Conservation (phyloP, 805 yeast genomes). For the Zygosaccharomyces gambellarensis region DNA sequence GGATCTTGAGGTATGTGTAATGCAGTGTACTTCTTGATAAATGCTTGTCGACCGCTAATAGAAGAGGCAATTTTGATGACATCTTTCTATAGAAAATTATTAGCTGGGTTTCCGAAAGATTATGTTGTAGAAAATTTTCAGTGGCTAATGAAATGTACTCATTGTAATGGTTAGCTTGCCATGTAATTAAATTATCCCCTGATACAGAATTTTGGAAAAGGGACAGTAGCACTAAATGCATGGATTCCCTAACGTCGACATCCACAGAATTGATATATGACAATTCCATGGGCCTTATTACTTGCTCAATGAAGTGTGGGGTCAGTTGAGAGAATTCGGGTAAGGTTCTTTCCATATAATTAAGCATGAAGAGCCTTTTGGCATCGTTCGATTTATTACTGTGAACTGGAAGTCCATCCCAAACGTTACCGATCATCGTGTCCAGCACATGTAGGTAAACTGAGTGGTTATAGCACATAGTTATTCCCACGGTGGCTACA, state of each 20-base stretch:
- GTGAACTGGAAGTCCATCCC: background rate
- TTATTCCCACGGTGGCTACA: constrained; percentile 13
- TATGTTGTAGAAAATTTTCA: constrained; percentile 12
- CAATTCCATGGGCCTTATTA: constrained; percentile 13
- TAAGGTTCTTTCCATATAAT: constrained; percentile 22
- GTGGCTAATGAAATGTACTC: constrained; percentile 17
- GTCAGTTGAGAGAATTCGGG: constrained; percentile 3
- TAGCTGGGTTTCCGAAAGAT: constrained; percentile 22
- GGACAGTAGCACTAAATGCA: constrained; percentile 22
- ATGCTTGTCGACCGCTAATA: constrained; percentile 14
- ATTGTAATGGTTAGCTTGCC: constrained; percentile 17
- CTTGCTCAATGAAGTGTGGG: constrained; percentile 5
- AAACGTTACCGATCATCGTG: constrained; percentile 15
- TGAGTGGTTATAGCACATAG: background rate
- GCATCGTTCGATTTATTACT: constrained; percentile 21
- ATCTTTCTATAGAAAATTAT: constrained; percentile 17
- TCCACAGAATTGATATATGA: constrained; percentile 9
- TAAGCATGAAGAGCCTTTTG: constrained; percentile 22
- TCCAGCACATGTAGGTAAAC: constrained; percentile 9
- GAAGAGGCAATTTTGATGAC: constrained; percentile 11
- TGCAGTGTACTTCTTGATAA: constrained; percentile 22
- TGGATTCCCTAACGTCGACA: constrained; percentile 21
- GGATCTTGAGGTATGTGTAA: constrained; percentile 16
- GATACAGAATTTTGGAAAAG: constrained; percentile 11
- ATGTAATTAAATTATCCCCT: constrained; percentile 7